Conservation (phyloP, 2,329 filamentous ascomycete species). For the Clonostachys solani region DNA sequence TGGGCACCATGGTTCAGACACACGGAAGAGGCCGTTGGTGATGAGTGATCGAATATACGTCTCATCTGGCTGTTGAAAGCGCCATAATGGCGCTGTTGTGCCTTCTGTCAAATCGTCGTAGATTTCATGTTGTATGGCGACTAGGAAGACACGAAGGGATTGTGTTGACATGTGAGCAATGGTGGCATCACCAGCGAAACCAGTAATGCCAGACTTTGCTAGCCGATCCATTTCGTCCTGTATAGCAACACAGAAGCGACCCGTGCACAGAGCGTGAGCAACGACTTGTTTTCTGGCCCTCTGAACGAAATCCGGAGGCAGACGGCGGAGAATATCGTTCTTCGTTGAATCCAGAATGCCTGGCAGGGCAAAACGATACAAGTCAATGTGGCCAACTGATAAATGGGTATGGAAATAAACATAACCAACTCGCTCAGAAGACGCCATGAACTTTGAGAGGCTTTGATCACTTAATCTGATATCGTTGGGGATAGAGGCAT, state of each 20-base stretch:
- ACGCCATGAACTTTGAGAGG: slow-evolving; percentile 20
- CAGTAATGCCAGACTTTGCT: slow-evolving; percentile 13
- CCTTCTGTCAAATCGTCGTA: slow-evolving; percentile 24
- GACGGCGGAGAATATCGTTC: slow-evolving; percentile 21
- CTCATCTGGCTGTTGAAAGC: slow-evolving; percentile 21
- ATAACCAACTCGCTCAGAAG: slow-evolving; percentile 23
- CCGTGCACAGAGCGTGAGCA: slow-evolving; percentile 28
- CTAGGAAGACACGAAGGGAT: slow-evolving; percentile 23
- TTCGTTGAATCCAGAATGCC: slow-evolving; percentile 23
- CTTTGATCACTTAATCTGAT: slow-evolving; percentile 26
- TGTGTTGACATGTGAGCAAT: slow-evolving; percentile 22
- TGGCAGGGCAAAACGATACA: slow-evolving; percentile 32
- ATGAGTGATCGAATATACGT: slow-evolving; percentile 23
- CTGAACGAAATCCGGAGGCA: slow-evolving; percentile 27
- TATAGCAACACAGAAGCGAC: slow-evolving; percentile 27
- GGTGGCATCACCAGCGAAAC: slow-evolving; percentile 20
- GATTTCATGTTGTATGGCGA: slow-evolving; percentile 26
- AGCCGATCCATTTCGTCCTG: slow-evolving; percentile 18
- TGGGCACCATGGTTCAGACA: slow-evolving; percentile 24
- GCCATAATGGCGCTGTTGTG: slow-evolving; percentile 29
- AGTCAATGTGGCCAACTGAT: slow-evolving; percentile 27
- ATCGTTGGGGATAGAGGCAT: slow-evolving; percentile 24
- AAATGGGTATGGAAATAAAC: slow-evolving; percentile 30
- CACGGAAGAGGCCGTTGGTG: slow-evolving; percentile 19
- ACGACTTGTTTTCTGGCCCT: slow-evolving; percentile 32